Evolutionary conservation across 192 early-diverging fungal genomes (phyloP), one percentile per base, ranked within the genome.

Genomic region (Umbelopsis ramanniana): DNA sequence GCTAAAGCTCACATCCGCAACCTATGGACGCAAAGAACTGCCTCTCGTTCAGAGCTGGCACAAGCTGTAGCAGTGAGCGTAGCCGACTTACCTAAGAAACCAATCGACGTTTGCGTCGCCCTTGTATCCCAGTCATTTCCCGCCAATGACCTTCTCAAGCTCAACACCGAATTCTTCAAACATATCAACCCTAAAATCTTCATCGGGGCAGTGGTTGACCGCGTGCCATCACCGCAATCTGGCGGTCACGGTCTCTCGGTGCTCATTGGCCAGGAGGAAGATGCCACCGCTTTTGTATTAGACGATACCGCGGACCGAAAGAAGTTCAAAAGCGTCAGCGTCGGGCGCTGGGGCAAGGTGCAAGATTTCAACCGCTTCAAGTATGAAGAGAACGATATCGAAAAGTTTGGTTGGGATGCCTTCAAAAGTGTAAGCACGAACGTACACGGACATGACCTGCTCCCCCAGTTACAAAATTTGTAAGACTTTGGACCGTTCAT

Each of bases 301-400:
- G 47, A 74, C 17, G 73, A 81, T 26, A 48, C 60, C 2, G 48
- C 53, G 4, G 67, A 73, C 24, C 26, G 75, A 24, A 46, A 68
- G 33, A 69, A 74, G 54, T 37, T 74, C 11, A 73, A 75, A 17
- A 69, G 40, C 35, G 71, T 74, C n/a, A 76, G 75, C 19, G 79
- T 81, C 1, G 79, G 79, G 0, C 68, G 79, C 7, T 81, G 79
- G 79, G 79, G 79, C 6, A 66, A 55, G 24, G 63, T 71, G 14
- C 63, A 76, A 26, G 74, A 80, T 23, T 74, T 70, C 21, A 43
- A 50, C 12, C 23, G 79, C 9, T 19, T 80, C 6, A 54, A 74
- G 24, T 71, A 35, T 29, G 72, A 76, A 50, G 50, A 54, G 7
- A 71, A 75, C 15, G 54, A 71, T n/a, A 52, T 74, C 26, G 71